phyloP scores from a whole-genome alignment of 176 grass and related monocot species.

The Oryza glumipatula region DNA sequence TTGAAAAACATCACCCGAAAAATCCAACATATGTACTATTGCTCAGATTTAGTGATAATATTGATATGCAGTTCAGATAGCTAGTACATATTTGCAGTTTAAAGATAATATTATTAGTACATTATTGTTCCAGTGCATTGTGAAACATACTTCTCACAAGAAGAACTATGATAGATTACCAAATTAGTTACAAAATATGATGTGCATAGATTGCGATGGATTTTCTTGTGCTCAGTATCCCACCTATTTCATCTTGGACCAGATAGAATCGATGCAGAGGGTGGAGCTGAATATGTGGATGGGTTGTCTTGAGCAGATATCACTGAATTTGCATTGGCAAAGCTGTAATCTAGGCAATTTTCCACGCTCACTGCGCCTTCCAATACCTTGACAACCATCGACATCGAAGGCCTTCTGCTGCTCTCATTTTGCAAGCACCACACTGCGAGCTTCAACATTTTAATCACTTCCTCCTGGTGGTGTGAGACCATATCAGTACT shows the following conservation, averaged over 20 bases:
- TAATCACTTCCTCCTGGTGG: conserved; percentile 23
- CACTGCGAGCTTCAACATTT: conserved; percentile 40
- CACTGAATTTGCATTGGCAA: conserved; percentile 26
- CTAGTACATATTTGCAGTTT: too few species aligned
- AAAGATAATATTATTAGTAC: too few species aligned
- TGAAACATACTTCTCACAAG: background rate
- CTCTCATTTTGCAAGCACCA: conserved; percentile 45
- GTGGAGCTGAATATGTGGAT: conserved; percentile 39
- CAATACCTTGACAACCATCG: conserved; percentile 39
- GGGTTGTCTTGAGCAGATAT: conserved; percentile 7
- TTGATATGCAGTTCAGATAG: too few species aligned
- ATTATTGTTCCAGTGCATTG: background rate
- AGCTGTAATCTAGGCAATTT: conserved; percentile 20
- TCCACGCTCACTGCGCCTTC: conserved; percentile 42
- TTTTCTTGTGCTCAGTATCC: background rate
- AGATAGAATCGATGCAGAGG: conserved; percentile 45
- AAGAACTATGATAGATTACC: background rate
- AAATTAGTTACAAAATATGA: background rate
- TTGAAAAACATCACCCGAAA: too few species aligned
- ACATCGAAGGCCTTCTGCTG: conserved; percentile 41
- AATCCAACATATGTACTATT: background rate
- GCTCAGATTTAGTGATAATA: too few species aligned
- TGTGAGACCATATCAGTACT: conserved; percentile 17
- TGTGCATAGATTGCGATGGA: background rate
- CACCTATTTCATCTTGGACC: conserved; percentile 36